Conservation (phyloP, 106 monocot genomes). For the Allium fistulosum region DNA sequence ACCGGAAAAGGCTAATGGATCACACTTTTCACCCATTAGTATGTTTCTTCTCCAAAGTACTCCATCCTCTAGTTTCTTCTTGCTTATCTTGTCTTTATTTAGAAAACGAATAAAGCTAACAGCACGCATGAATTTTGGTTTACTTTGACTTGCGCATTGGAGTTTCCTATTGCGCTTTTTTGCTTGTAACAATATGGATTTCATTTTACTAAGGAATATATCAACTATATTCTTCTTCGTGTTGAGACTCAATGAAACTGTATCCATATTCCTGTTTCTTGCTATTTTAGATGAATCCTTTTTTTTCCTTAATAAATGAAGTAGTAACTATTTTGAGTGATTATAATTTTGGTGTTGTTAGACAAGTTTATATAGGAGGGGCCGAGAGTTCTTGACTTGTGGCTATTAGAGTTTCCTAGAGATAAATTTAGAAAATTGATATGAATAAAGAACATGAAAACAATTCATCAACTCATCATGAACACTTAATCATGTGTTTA, state of each 20-base stretch:
- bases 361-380: background rate
- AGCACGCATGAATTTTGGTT: background rate
- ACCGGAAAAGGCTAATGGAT: conserved; percentile 12
- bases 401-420: background rate
- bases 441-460: background rate
- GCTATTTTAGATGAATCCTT: background rate
- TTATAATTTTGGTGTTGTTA: background rate
- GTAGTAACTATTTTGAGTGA: background rate
- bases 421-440: background rate
- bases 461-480: background rate
- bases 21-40: conserved; percentile 16
- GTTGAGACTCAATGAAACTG: too few relatives aligned
- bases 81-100: background rate
- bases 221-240: too few relatives aligned
- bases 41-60: conserved; percentile 9
- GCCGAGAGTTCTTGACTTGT: background rate
- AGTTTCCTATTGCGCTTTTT: background rate
- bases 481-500: too few relatives aligned
- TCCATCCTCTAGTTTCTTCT: background rate
- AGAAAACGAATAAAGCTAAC: background rate
- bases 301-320: background rate
- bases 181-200: background rate
- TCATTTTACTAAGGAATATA: background rate
- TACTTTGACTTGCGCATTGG: background rate
- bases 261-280: background rate